Conservation (phyloP, 2,329 filamentous ascomycete species). For the Ophiocordyceps robertsii region DNA sequence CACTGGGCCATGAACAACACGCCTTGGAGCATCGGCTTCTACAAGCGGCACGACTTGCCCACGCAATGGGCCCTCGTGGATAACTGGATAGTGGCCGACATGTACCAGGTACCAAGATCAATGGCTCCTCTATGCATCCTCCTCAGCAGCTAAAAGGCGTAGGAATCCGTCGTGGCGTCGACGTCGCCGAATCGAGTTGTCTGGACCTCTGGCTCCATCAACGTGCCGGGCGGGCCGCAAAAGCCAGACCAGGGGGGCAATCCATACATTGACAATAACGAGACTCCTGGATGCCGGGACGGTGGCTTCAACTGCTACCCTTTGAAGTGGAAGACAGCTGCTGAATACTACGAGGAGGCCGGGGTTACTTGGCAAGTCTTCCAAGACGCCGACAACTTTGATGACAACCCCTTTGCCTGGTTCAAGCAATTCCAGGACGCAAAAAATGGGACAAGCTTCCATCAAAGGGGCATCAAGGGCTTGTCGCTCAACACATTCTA, state of each 20-base stretch:
- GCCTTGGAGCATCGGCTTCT: constrained; percentile 37
- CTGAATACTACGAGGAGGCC: constrained; percentile 32
- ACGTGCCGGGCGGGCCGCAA: constrained; percentile 31
- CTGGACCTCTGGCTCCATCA: constrained; percentile 36
- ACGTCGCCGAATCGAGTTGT: constrained; percentile 39
- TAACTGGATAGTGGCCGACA: constrained; percentile 39
- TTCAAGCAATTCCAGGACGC: constrained; percentile 38
- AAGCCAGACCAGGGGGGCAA: constrained; percentile 25
- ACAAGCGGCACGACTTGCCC: constrained; percentile 36
- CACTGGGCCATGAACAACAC: constrained; percentile 41
- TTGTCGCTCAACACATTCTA: constrained; percentile 36
- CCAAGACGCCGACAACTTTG: constrained; percentile 36
- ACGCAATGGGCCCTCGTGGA: constrained; percentile 41
- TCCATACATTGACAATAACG: constrained; percentile 35
- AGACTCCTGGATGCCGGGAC: constrained; percentile 28
- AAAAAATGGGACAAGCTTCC: constrained; percentile 22
- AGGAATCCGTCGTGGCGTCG: constrained; percentile 34
- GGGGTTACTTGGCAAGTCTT: constrained; percentile 36
- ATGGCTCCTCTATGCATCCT: constrained; percentile 10
- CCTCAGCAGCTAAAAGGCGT: constrained; percentile 10
- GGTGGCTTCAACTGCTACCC: constrained; percentile 36
- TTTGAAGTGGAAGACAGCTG: constrained; percentile 38
- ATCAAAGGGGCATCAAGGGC: constrained; percentile 30
- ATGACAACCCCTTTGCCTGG: constrained; percentile 40
- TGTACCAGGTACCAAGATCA: constrained; percentile 28